Base-by-base conservation (phyloP, 2,329 filamentous ascomycete species). In the Calonectria pteridis region DNA sequence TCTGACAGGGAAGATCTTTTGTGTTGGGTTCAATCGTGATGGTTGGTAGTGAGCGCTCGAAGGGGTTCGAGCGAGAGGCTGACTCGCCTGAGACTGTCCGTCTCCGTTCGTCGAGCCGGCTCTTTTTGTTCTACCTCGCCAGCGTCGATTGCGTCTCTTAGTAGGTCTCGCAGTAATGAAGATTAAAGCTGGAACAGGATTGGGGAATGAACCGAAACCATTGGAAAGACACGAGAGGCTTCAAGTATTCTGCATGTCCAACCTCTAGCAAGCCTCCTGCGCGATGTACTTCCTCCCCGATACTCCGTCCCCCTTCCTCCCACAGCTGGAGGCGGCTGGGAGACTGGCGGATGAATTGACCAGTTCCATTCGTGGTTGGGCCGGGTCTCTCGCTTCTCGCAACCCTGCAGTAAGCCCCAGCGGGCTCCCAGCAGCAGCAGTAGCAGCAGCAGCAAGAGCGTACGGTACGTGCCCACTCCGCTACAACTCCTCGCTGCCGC, bases 81-180 rank as follows among this genome's bases (percentile, higher is more conserved):
- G 73, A 50, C 67, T 75, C 67, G 67, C 73, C 55, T 59, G 65
- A 75, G 72, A 69, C 59, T 72, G 43, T 77, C 55, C 55, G 70
- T 74, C 67, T 75, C 67, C 71, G 35, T 58, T 31, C 43, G 26
- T 72, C 49, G 69, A 68, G 68, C 64, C 53, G 73, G 65, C 64
- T 69, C 62, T 74, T 62, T 53, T 73, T 69, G 73, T 66, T 62
- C 64, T 55, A 46, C 31, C 58, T 69, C 67, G 59, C 65, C 50
- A 70, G 43, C 58, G 49, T 14, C 31, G 71, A 76, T 72, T 59
- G 33, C 31, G 72, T 69, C 70, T 63, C 68, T 49, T 53, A 29
- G 51, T 18, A 51, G 59, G 72, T 76, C 72, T 75, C 69, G 77
- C 72, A 71, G 66, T 72, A 71, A 69, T 74, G 65, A 58, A 29